Evolutionary conservation across 495 filamentous ascomycete genomes (phyloP), one percentile per base, ranked within the genome.

Genomic region (Parathielavia hyrcaniae): DNA sequence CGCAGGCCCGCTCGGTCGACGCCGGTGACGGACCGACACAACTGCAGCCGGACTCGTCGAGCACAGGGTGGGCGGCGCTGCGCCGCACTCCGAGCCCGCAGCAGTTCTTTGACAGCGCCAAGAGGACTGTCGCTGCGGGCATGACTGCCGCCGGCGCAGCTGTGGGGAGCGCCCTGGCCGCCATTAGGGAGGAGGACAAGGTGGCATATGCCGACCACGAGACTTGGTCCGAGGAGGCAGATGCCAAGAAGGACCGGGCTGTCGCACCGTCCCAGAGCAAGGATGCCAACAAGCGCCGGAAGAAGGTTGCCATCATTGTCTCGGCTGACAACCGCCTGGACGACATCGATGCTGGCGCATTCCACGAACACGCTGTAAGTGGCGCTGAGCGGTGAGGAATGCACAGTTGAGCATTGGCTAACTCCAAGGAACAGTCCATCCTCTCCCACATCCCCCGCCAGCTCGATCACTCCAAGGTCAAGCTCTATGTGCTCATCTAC

Each of bases 51-150:
- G 71, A 61, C 74, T 81, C 50, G 77, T 85, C 71, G 73, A 81
- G 45, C 63, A 62, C 61, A 45, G 81, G 83, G 61, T 83, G 91
- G 74, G 83, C 91, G 62, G 78, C 87, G n/a, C 73, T 95, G 68
- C 83, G 88, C 64, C 83, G 90, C 52, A 93, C 90, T 6, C 89
- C 91, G 11, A 95, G 89, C 65, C 91, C 91, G 26, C 89, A 95
- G 66, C 88, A 95, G 71, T 80, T 95, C 58, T 81, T 91, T 60
- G 88, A 92, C 67, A 84, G 80, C 34, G 89, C 90, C 1, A 84
- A 83, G 66, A 85, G 83, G 69, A 85, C 80, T 50, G 86, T 95
- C 22, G 83, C 80, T 0, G 89, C 89, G 12, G 86, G 90, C 1
- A 75, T 96, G 58, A 86, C 88, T 10, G 91, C 91, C 26, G 90